Percentiles rank a stretch among this genome's conserved stretches.
Evolutionary conservation across 1,284 basidiomycete species (phyloP).

Genomic region (Cutaneotrichosporon cyanovorans): DNA sequence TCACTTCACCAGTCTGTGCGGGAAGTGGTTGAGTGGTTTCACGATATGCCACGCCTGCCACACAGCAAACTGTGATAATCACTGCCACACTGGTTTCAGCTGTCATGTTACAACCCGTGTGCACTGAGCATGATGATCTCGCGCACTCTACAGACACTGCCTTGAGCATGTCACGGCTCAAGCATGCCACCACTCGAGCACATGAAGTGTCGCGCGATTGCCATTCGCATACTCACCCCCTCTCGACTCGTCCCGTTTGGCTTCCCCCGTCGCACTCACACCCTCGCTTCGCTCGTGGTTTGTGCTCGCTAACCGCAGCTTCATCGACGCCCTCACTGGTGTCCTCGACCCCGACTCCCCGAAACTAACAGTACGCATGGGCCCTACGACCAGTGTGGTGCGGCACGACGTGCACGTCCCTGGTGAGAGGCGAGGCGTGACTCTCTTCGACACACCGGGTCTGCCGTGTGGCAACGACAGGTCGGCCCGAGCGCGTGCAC

Average conservation of each 20-base stretch:
- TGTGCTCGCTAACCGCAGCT: slow-evolving; percentile 2
- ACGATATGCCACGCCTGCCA: no score
- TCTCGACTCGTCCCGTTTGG: background rate
- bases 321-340: slow-evolving; percentile 13
- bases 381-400: slow-evolving; percentile 9
- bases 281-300: background rate
- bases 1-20: no score
- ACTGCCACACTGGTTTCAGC: no score
- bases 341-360: slow-evolving; percentile 10
- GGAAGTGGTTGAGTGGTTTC: no score
- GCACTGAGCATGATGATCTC: no score
- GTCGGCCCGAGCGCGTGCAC: slow-evolving; percentile 19
- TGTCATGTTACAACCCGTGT: background rate
- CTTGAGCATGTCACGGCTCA: no score
- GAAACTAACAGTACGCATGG: slow-evolving; percentile 2
- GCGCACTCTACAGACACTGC: no score
- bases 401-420: slow-evolving; percentile 7
- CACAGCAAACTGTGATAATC: no score
- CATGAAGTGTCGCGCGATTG: no score
- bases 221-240: no score
- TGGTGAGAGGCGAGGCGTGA: slow-evolving; percentile 8
- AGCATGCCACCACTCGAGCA: no score
- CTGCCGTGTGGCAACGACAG: slow-evolving; percentile 12
- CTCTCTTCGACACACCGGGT: slow-evolving; percentile 38
- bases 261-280: background rate